Evolutionary conservation across 2,329 filamentous ascomycete genomes (phyloP).

Genomic region (Alternaria panax): DNA sequence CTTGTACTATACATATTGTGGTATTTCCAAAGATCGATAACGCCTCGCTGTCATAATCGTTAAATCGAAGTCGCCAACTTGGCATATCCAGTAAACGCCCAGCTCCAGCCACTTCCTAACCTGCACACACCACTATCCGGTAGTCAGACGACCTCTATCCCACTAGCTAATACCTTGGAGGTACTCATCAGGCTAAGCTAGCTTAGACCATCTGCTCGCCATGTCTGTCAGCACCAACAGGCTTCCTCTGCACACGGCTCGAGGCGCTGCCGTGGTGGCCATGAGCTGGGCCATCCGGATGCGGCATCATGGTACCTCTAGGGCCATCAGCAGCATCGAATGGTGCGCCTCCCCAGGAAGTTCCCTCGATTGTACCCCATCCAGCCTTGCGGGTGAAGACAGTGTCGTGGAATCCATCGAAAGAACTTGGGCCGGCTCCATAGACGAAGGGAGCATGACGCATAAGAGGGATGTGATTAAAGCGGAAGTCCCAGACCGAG

Average conservation of each 20-base stretch:
- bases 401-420: constrained; percentile 59
- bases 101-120: background rate
- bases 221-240: constrained; percentile 33
- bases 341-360: constrained; percentile 52
- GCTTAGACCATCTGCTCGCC: constrained; percentile 16
- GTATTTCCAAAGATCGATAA: background rate
- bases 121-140: background rate
- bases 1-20: background rate
- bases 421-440: constrained; percentile 48
- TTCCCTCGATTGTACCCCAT: constrained; percentile 60
- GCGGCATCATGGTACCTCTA: constrained; percentile 43
- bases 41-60: constrained; percentile 1
- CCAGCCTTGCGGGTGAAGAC: constrained; percentile 67
- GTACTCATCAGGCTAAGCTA: background rate
- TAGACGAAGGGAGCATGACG: constrained; percentile 65
- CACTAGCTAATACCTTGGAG: background rate
- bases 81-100: background rate
- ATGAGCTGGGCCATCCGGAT: constrained; percentile 36
- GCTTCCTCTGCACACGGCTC: constrained; percentile 40
- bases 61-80: background rate
- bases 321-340: constrained; percentile 52
- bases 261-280: constrained; percentile 26
- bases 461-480: constrained; percentile 70
- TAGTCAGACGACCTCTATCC: background rate
- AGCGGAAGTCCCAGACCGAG: constrained; percentile 72